phyloP scores from a whole-genome alignment of 192 early-diverging fungal species.

The Umbelopsis ramanniana region DNA sequence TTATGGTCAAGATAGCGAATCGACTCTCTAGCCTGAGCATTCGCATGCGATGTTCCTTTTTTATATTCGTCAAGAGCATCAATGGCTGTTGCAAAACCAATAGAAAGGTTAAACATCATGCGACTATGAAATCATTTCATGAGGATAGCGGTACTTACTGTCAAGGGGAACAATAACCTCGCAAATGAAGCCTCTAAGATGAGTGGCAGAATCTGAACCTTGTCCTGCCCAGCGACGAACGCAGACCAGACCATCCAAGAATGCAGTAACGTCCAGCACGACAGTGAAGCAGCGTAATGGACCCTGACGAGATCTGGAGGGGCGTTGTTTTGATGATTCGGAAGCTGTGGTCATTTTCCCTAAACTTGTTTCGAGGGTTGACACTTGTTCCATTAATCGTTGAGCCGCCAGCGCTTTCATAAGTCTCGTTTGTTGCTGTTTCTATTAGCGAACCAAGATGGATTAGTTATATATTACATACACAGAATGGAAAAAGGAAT shows the following conservation, averaged over 20 bases:
- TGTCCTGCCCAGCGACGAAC: slow-evolving; percentile 53
- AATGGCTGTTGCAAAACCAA: slow-evolving; percentile 38
- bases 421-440: slow-evolving; percentile 44
- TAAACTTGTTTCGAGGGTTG: slow-evolving; percentile 44
- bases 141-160: slow-evolving; percentile 30
- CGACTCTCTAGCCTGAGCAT: slow-evolving; percentile 55
- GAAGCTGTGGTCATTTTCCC: slow-evolving; percentile 28
- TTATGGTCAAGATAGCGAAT: slow-evolving; percentile 56
- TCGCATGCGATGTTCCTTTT: slow-evolving; percentile 55
- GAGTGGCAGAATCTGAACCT: slow-evolving; percentile 27
- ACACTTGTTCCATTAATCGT: slow-evolving; percentile 44
- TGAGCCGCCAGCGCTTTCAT: slow-evolving; percentile 50
- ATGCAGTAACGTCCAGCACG: slow-evolving; percentile 52
- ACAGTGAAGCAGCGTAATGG: slow-evolving; percentile 28
- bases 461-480: background rate
- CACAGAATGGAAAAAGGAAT: background rate
- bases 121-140: background rate
- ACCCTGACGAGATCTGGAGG: slow-evolving; percentile 1
- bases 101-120: background rate
- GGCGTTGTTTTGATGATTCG: background rate
- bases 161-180: slow-evolving; percentile 60
- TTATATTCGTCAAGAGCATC: slow-evolving; percentile 58
- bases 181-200: slow-evolving; percentile 29
- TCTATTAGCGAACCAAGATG: slow-evolving; percentile 17
- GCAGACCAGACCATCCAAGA: slow-evolving; percentile 50